phyloP scores from a whole-genome alignment of 2,329 filamentous ascomycete genomes.

The Thermochaetoides dissita region DNA sequence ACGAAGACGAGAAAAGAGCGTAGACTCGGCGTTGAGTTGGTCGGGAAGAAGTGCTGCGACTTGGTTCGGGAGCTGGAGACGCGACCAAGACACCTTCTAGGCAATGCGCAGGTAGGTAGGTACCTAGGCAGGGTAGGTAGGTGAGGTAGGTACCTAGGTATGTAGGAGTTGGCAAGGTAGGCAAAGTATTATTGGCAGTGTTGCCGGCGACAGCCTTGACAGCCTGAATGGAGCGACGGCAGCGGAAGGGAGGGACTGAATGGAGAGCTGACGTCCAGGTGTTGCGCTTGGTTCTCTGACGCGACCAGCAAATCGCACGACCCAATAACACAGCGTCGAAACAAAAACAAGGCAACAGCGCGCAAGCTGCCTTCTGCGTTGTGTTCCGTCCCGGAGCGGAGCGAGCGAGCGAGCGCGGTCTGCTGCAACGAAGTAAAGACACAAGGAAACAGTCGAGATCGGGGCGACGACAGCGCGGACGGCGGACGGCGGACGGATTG shows the following conservation, averaged over 20 bases:
- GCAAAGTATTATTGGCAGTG: no score
- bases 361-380: background rate
- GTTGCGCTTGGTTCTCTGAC: conserved; percentile 10
- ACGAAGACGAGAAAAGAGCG: conserved; percentile 1
- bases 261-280: background rate
- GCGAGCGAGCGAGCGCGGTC: conserved; percentile 1
- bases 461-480: conserved; percentile 4
- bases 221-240: background rate
- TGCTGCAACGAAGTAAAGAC: conserved; percentile 2
- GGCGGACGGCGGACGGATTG: conserved; percentile 1
- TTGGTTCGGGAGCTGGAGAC: conserved; percentile 7
- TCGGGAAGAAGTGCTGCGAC: conserved; percentile 8
- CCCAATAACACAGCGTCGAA: conserved; percentile 4
- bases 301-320: conserved; percentile 14
- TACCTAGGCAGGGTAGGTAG: no score
- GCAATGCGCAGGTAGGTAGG: no score
- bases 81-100: conserved; percentile 4
- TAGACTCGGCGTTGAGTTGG: conserved; percentile 6
- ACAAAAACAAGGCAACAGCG: conserved; percentile 5
- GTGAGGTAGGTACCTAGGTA: no score
- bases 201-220: no score
- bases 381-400: no score
- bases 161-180: no score
- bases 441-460: conserved; percentile 1
- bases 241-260: background rate